Conservation (phyloP, 805 yeast genomes). For the Martiniozyma abietophila region DNA sequence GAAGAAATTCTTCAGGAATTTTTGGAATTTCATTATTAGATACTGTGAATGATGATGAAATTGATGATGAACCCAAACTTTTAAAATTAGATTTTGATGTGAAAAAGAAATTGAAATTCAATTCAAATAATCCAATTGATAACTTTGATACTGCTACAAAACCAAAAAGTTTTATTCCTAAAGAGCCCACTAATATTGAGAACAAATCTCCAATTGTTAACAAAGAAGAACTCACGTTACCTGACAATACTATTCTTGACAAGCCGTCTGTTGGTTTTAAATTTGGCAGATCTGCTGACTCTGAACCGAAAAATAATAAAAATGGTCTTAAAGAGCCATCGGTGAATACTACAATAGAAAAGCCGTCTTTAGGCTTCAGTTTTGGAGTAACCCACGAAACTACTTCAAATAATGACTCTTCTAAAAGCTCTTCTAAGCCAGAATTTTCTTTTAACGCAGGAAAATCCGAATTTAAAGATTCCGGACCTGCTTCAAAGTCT, state of each 20-base stretch:
- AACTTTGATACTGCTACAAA: slow-evolving; percentile 12
- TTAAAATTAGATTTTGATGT: slow-evolving; percentile 9
- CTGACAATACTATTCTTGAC: neutral
- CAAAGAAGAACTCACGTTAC: neutral
- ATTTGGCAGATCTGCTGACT: neutral
- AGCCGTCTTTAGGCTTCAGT: slow-evolving; percentile 9
- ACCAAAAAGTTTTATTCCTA: slow-evolving; percentile 8
- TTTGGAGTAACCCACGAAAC: slow-evolving; percentile 11
- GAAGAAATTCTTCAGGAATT: slow-evolving; percentile 19
- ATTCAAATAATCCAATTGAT: slow-evolving; percentile 7
- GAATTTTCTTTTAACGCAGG: neutral
- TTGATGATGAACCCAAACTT: slow-evolving; percentile 12
- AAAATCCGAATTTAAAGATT: no score
- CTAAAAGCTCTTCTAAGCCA: neutral
- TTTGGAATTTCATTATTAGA: slow-evolving; percentile 16
- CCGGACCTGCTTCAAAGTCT: no score
- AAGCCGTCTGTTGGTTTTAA: slow-evolving; percentile 5
- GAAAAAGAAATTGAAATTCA: slow-evolving; percentile 19
- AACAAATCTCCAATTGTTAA: neutral
- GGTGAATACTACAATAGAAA: neutral
- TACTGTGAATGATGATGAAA: slow-evolving; percentile 11
- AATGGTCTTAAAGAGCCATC: neutral
- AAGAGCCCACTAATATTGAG: neutral
- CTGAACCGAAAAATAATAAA: no score
- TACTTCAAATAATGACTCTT: neutral